These are phyloP conservation scores for Lactarius evosmus DNA, from an alignment of 768 basidiomycete genomes.

Conservation along the genomic window DNA sequence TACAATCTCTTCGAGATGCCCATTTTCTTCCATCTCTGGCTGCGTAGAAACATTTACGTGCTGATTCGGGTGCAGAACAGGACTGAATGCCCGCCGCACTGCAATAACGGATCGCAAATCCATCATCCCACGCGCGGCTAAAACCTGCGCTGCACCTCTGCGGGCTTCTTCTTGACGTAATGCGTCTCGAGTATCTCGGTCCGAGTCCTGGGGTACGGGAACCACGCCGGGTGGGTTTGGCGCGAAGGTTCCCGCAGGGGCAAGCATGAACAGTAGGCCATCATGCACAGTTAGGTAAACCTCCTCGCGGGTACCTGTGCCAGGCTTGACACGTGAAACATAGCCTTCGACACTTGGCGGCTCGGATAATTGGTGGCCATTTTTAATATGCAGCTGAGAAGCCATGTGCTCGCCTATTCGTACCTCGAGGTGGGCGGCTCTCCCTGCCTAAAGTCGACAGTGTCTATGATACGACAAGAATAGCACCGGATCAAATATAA, in stretches of 20 bases:
- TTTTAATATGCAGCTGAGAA: constrained; percentile 41
- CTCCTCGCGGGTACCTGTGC: constrained; percentile 52
- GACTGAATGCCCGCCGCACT: constrained; percentile 62
- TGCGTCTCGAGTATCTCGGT: constrained; percentile 32
- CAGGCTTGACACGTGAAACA: constrained; percentile 64
- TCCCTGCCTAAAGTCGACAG: constrained; percentile 35
- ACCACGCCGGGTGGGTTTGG: constrained; percentile 63
- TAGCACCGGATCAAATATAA: constrained; percentile 28
- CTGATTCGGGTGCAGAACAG: constrained; percentile 35
- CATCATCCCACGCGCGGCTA: constrained; percentile 60
- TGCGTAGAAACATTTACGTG: constrained; percentile 15
- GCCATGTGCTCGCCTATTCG: constrained; percentile 70
- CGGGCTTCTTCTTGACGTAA: constrained; percentile 53
- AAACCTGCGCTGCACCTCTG: constrained; percentile 62
- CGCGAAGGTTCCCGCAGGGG: constrained; percentile 53
- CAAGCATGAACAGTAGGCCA: constrained; percentile 65
- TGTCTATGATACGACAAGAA: constrained; percentile 1
- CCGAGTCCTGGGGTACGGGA: constrained; percentile 34
- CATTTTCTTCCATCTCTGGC: constrained; percentile 33
- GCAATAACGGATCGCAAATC: constrained; percentile 68
- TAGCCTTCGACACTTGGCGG: constrained; percentile 88
- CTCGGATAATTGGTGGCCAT: constrained; percentile 55
- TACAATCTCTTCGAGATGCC: constrained; percentile 32
- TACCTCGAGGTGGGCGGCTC: constrained; percentile 63
- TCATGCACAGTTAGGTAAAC: constrained; percentile 72